Evolutionary conservation across 2,329 filamentous ascomycete genomes (phyloP), one percentile per base, ranked within the genome.

Genomic region (Zalaria sp.): DNA sequence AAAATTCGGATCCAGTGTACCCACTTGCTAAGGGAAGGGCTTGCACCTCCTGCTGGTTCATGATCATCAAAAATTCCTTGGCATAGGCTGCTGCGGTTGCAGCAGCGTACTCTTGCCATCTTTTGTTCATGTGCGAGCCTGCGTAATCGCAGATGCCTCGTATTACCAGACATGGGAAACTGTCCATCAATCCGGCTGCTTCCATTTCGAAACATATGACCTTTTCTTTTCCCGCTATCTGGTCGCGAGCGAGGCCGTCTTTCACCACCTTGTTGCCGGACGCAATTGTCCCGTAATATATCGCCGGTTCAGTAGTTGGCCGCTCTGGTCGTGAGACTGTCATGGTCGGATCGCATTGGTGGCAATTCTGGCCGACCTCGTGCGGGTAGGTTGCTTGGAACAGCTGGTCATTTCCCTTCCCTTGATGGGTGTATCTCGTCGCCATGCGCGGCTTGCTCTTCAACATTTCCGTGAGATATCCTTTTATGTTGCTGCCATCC

Each of bases 101-200:
- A 4, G 53, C 54, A n/a, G 56, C 56, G 43, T 55, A 57, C 1
- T 41, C 36, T 25, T 56, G 55, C 55, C 55, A 59, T 2, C 39
- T 32, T 4, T 57, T 48, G 39, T 54, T 54, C 43, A 56, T 58
- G 41, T 58, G 54, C 2, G 53, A 49, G 32, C 51, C 47, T 2
- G 38, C 25, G 26, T 49, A 49, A 28, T 49, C 46, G 5, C 40
- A 49, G 4, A 49, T 42, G 1, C 53, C 52, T 3, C 53, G 46
- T 25, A 56, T 46, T 7, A 51, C 43, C 6, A 53, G 25, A 32
- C 44, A 51, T 4, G 42, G 48, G 26, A 52, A 49, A 25, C 25
- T 18, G 9, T 46, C 40, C 37, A 45, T 44, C 2, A 48, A 37
- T 1, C 46, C 46, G 5, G 46, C 46, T 3, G 44, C 46, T 28